Percentiles rank a stretch among this genome's conserved stretches.
phyloP scores from a whole-genome alignment of 257 asterid species.

The Mentha longifolia region DNA sequence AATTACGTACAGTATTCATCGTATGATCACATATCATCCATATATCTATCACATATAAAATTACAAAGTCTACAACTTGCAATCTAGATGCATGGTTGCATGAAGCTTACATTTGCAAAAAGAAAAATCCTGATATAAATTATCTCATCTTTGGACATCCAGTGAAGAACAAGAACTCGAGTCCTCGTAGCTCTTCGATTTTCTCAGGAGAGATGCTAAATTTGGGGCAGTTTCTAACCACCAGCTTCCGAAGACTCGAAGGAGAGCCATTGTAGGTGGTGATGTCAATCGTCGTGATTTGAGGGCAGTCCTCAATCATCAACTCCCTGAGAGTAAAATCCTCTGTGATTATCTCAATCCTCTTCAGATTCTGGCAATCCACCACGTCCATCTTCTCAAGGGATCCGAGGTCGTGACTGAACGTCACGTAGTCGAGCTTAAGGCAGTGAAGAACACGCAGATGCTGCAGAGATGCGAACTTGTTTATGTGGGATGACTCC shows the following conservation, averaged over 20 bases:
- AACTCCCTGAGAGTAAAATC: not conserved
- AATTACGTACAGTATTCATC: too few relatives aligned
- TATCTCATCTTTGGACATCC: not conserved
- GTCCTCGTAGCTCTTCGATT: not conserved
- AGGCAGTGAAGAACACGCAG: constrained; percentile 1
- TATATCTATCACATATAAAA: too few relatives aligned
- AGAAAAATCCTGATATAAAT: too few relatives aligned
- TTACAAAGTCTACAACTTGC: too few relatives aligned
- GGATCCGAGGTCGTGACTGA: not conserved
- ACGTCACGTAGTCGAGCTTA: not conserved
- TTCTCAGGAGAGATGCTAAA: not conserved
- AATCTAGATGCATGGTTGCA: too few relatives aligned
- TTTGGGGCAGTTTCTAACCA: constrained; percentile 11
- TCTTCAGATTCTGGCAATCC: constrained; percentile 2
- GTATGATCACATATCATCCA: too few relatives aligned
- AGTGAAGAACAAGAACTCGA: constrained; percentile 19
- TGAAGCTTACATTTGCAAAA: too few relatives aligned
- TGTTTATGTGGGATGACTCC: not conserved
- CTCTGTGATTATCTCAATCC: not conserved
- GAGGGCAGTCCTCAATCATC: constrained; percentile 23
- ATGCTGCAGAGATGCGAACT: not conserved
- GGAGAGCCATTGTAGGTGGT: not conserved
- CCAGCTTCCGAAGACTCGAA: constrained; percentile 19
- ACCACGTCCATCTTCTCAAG: constrained; percentile 18
- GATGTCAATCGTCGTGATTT: not conserved